Percentiles rank a stretch among this genome's conserved stretches.
Conservation (phyloP, 2,329 filamentous ascomycete genomes). For the Diaporthe caulivora region DNA sequence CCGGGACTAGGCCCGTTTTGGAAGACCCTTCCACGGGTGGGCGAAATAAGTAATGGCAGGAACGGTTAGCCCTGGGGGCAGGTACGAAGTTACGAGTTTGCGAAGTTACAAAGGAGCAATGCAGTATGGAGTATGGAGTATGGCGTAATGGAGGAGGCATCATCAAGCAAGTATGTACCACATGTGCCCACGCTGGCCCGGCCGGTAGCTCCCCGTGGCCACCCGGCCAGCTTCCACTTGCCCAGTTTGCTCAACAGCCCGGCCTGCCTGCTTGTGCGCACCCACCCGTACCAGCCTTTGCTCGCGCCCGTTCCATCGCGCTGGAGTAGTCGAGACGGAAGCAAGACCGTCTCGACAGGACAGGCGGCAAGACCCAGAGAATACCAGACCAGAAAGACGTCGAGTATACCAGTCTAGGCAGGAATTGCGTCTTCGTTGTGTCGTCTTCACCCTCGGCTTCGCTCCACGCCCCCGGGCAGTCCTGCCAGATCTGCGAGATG, state of each 20-base stretch:
- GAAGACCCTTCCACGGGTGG: slow-evolving; percentile 1
- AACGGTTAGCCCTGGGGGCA: slow-evolving; percentile 1
- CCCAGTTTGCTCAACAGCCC: slow-evolving; percentile 3
- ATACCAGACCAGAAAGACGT: background rate
- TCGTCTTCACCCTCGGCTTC: no score
- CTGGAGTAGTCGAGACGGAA: background rate
- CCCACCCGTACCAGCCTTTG: slow-evolving; percentile 26
- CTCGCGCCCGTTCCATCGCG: slow-evolving; percentile 1
- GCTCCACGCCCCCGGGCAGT: background rate
- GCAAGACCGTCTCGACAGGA: background rate
- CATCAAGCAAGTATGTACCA: background rate
- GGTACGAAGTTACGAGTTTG: no score
- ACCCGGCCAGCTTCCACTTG: slow-evolving; percentile 9
- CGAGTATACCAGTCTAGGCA: background rate
- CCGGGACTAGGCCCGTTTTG: slow-evolving; percentile 9
- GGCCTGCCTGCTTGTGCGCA: slow-evolving; percentile 7
- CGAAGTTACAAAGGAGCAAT: no score
- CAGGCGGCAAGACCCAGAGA: background rate
- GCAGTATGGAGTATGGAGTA: no score
- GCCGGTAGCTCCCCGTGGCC: slow-evolving; percentile 3
- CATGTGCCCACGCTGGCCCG: background rate
- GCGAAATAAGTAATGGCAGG: slow-evolving; percentile 26
- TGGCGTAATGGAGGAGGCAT: no score
- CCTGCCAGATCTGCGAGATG: slow-evolving; percentile 27
- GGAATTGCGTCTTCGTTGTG: background rate